Percentiles rank a stretch among this genome's conserved stretches.
phyloP scores from a whole-genome alignment of 371 early-diverging fungal species.

The Mucor piriformis region DNA sequence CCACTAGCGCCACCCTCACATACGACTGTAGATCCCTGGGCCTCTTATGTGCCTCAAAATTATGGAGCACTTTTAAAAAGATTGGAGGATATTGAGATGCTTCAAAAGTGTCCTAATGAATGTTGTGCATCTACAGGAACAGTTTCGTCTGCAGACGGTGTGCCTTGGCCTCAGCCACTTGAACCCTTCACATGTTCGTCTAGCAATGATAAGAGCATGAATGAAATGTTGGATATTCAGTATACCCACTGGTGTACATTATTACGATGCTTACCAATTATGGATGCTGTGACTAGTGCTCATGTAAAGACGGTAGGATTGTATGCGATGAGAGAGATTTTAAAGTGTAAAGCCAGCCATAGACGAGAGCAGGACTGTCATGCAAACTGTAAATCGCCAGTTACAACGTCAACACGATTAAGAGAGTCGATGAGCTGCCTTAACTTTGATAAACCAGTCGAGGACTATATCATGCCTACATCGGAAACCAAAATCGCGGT shows the following conservation, averaged over 20 bases:
- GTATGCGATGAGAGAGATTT: conserved; percentile 43
- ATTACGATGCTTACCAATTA: conserved; percentile 38
- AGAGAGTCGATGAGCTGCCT: conserved; percentile 16
- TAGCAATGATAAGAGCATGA: neutral
- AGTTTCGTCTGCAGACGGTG: conserved; percentile 23
- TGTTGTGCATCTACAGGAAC: conserved; percentile 8
- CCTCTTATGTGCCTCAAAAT: conserved; percentile 29
- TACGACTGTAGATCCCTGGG: conserved; percentile 36
- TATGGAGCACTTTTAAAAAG: conserved; percentile 32
- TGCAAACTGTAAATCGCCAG: too few species aligned
- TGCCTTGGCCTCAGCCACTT: conserved; percentile 34
- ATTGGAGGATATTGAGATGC: conserved; percentile 20
- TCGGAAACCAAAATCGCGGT: conserved; percentile 18
- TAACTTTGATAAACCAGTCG: neutral
- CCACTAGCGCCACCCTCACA: neutral
- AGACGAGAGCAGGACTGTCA: conserved; percentile 1
- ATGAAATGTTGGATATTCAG: conserved; percentile 17
- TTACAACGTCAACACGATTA: neutral
- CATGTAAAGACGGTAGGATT: conserved; percentile 38
- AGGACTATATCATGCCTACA: conserved; percentile 5
- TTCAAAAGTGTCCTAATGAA: conserved; percentile 21
- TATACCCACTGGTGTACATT: conserved; percentile 48
- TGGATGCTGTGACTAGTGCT: conserved; percentile 30
- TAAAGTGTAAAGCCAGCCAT: conserved; percentile 25
- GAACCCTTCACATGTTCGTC: conserved; percentile 17